Evolutionary conservation across 2,329 filamentous ascomycete genomes (phyloP).

Genomic region (Penicillium olsonii): DNA sequence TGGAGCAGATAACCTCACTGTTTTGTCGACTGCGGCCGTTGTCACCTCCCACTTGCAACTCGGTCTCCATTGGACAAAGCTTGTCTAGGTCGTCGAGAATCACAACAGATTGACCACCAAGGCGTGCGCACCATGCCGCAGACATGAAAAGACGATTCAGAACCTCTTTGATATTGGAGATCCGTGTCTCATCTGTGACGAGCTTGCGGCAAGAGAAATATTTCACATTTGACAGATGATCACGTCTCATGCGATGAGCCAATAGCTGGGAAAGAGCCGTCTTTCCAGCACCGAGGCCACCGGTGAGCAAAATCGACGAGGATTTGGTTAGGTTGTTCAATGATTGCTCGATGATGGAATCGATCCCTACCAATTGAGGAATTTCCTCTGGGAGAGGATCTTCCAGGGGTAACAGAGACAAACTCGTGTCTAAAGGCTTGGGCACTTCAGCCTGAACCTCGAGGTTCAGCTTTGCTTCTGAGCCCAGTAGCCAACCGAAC

Average conservation of each 20-base stretch:
- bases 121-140: constrained; percentile 85
- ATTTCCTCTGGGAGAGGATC: constrained; percentile 57
- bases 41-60: constrained; percentile 89
- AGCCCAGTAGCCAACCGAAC: constrained; percentile 71
- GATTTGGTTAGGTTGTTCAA: constrained; percentile 76
- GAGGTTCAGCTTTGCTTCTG: constrained; percentile 71
- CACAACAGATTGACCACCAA: constrained; percentile 80
- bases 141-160: constrained; percentile 81
- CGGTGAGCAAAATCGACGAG: constrained; percentile 87
- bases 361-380: constrained; percentile 78
- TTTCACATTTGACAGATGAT: constrained; percentile 75
- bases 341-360: constrained; percentile 71
- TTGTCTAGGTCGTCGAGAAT: constrained; percentile 92
- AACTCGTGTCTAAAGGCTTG: constrained; percentile 56
- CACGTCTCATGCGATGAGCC: constrained; percentile 69
- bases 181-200: constrained; percentile 85
- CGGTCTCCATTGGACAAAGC: constrained; percentile 88
- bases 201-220: constrained; percentile 87
- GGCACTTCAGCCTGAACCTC: constrained; percentile 76
- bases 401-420: constrained; percentile 48
- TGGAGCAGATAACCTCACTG: constrained; percentile 81
- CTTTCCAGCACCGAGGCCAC: constrained; percentile 88
- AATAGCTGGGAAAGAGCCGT: constrained; percentile 76
- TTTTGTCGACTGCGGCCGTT: constrained; percentile 91
- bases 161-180: constrained; percentile 88